These are phyloP conservation scores for Coemansia interrupta DNA, from an alignment of 192 early-diverging fungal species.

Conservation along the genomic window DNA sequence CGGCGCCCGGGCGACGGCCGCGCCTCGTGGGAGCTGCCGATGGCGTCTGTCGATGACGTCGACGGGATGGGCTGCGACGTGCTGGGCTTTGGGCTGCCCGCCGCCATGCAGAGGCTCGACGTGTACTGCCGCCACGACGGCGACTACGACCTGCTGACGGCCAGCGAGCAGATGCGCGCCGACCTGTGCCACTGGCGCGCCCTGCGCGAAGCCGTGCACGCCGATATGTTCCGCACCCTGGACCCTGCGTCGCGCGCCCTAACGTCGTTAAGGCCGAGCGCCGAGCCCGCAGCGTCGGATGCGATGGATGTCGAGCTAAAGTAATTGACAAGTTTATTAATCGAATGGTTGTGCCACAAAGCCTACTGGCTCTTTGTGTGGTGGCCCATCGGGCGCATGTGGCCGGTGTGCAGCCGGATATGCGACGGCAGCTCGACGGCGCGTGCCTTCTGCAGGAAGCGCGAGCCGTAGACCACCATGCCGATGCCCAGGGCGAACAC, in stretches of 20 bases:
- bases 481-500: slow-evolving; percentile 34
- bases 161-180: slow-evolving; percentile 34
- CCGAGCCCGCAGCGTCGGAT: not conserved
- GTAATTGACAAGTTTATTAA: too few relatives aligned
- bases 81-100: slow-evolving; percentile 19
- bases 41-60: slow-evolving; percentile 4
- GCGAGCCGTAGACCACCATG: slow-evolving; percentile 41
- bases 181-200: slow-evolving; percentile 50
- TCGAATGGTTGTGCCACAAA: too few relatives aligned
- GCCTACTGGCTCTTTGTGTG: slow-evolving; percentile 7
- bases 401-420: slow-evolving; percentile 41
- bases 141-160: slow-evolving; percentile 48
- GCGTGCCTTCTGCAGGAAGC: slow-evolving; percentile 34
- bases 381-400: slow-evolving; percentile 5
- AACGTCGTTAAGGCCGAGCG: slow-evolving; percentile 11
- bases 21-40: slow-evolving; percentile 21
- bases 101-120: slow-evolving; percentile 34
- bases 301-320: not conserved
- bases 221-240: slow-evolving; percentile 37
- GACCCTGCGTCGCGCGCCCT: slow-evolving; percentile 36
- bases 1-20: too few relatives aligned
- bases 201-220: slow-evolving; percentile 28
- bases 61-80: slow-evolving; percentile 24
- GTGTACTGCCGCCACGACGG: slow-evolving; percentile 43
- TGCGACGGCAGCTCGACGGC: slow-evolving; percentile 44